Evolutionary conservation across 345 rosid species (phyloP), one percentile per base, ranked within the genome.

Genomic region (Hirschfeldia incana): DNA sequence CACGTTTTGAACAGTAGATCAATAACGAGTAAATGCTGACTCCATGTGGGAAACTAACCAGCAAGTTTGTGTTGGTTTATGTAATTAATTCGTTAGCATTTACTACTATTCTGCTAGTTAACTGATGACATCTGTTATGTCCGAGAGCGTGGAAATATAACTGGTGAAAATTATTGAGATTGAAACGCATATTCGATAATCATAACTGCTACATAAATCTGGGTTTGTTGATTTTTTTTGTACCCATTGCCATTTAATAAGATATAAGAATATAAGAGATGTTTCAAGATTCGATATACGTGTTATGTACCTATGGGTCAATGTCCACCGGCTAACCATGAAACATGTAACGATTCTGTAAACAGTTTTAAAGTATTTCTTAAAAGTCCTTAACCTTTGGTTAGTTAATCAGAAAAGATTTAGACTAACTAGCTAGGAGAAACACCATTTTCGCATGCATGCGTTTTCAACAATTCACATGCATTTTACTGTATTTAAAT

Each of bases 31-130:
- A 15, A 21, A 55, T 51, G 69, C 68, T 69, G 79, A 76, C 55
- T 67, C 46, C 78, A 78, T 89, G 92, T 80, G 86, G 94, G 90
- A 83, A 78, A 84, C 87, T 83, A 78, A 78, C 86, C 92, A 87
- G 90, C 93, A 89, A 82, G 81, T 55, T 83, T 79, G 59, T 57
- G 81, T 76, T 83, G 79, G 21, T 65, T 57, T 55, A 29, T 61
- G 33, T 4, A 8, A 11, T 65, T 57, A 30, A 72, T 72, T 72
- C 58, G n/a, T 42, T 72, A 55, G 11, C 29, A 58, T 72, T 78
- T 57, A 42, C 2, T 29, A 29, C 30, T 29, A 29, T 29, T 29
- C 30, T 29, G 30, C 30, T 29, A 29, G 30, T 29, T 29, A 29
- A 29, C 2, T 3, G 2, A 29, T 29, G 30, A 29, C 30, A 29